Conservation (phyloP, 2,329 filamentous ascomycete genomes). For the Penicillium sp. region DNA sequence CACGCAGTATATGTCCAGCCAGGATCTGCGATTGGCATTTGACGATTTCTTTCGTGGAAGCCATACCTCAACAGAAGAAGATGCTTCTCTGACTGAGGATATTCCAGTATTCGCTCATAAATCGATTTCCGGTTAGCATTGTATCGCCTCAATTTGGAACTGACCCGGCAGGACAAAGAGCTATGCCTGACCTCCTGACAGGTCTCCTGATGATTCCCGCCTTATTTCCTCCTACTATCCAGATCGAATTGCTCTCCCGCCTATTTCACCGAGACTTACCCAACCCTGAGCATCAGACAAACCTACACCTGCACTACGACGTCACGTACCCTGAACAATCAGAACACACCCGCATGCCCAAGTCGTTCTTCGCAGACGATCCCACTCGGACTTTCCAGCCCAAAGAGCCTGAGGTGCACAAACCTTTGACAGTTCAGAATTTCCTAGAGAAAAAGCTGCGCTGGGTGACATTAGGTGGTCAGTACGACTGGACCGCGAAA, state of each 20-base stretch:
- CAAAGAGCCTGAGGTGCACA: constrained; percentile 71
- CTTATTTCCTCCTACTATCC: constrained; percentile 67
- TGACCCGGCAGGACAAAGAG: constrained; percentile 8
- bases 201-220: constrained; percentile 76
- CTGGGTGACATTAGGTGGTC: constrained; percentile 91
- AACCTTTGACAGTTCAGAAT: constrained; percentile 65
- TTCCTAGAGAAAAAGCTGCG: constrained; percentile 77
- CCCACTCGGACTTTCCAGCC: constrained; percentile 47
- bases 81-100: constrained; percentile 20
- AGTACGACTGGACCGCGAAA: constrained; percentile 94
- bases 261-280: constrained; percentile 76
- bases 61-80: constrained; percentile 9
- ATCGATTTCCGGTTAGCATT: constrained; percentile 37
- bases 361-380: constrained; percentile 56
- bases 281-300: constrained; percentile 74
- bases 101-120: constrained; percentile 38
- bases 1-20: constrained; percentile 28
- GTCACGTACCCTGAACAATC: constrained; percentile 57
- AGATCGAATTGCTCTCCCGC: constrained; percentile 66
- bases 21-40: constrained; percentile 31
- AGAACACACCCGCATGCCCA: not conserved
- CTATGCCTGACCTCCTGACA: constrained; percentile 40
- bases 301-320: constrained; percentile 80
- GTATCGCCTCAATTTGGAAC: constrained; percentile 7
- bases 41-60: constrained; percentile 28